These are phyloP conservation scores for Exophiala dermatitidis DNA, from an alignment of 2,329 filamentous ascomycete genomes.

Conservation along the genomic window DNA sequence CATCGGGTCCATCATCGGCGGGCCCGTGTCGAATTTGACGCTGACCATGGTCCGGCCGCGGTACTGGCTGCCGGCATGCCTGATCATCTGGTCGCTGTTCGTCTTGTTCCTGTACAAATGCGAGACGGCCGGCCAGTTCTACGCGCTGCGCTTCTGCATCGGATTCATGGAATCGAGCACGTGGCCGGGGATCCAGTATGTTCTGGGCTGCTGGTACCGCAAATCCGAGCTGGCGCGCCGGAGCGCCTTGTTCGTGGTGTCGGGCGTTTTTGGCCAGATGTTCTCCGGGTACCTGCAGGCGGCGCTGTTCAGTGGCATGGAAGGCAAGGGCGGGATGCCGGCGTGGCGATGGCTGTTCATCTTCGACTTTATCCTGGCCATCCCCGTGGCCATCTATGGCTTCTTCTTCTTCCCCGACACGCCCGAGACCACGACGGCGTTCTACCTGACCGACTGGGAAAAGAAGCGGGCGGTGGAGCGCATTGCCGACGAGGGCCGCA, in stretches of 20 bases:
- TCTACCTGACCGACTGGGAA: not conserved
- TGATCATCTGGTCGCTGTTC: constrained; percentile 29
- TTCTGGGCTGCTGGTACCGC: constrained; percentile 25
- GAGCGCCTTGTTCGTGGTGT: constrained; percentile 33
- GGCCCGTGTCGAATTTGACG: constrained; percentile 29
- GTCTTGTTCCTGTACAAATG: constrained; percentile 25
- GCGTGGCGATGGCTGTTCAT: constrained; percentile 34
- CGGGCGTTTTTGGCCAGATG: constrained; percentile 27
- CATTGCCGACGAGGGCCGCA: not conserved
- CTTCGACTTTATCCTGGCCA: not conserved
- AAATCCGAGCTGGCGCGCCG: constrained; percentile 32
- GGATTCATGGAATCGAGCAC: constrained; percentile 23
- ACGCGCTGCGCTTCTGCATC: constrained; percentile 4
- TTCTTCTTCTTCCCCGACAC: not conserved
- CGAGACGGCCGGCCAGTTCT: constrained; percentile 9
- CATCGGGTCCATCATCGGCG: constrained; percentile 8
- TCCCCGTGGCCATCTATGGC: not conserved
- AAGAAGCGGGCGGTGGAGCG: not conserved
- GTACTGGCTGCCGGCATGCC: constrained; percentile 29
- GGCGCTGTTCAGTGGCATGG: constrained; percentile 37
- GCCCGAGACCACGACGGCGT: not conserved
- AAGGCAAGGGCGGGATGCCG: constrained; percentile 42
- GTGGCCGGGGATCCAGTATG: constrained; percentile 17
- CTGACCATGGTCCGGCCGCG: constrained; percentile 30
- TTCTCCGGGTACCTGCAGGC: constrained; percentile 11